phyloP scores from a whole-genome alignment of 495 filamentous ascomycete species.

The Aeminium ludgeri region DNA sequence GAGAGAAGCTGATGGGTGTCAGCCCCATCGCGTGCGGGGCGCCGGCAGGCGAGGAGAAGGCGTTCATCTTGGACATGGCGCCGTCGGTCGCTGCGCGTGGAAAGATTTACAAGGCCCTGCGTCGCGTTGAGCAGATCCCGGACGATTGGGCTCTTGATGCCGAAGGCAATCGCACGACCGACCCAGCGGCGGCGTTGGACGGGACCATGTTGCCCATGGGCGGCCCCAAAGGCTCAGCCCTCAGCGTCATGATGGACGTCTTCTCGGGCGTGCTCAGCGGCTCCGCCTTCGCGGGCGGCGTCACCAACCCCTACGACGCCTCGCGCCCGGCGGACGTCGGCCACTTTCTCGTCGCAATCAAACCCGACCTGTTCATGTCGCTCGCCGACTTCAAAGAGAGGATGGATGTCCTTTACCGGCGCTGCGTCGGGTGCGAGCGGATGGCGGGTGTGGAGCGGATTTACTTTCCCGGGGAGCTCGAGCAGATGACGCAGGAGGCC shows the following conservation, averaged over 20 bases:
- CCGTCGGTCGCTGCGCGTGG: conserved; percentile 55
- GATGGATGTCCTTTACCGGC: conserved; percentile 53
- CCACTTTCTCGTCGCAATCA: conserved; percentile 58
- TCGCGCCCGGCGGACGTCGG: conserved; percentile 52
- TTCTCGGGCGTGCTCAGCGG: conserved; percentile 62
- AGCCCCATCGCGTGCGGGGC: conserved; percentile 65
- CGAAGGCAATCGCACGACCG: conserved; percentile 50
- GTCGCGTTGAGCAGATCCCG: conserved; percentile 59
- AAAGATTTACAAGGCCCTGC: conserved; percentile 57
- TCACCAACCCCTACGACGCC: conserved; percentile 56
- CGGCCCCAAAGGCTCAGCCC: conserved; percentile 54
- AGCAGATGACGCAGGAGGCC: conserved; percentile 42
- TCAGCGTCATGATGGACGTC: conserved; percentile 72
- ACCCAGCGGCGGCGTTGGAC: conserved; percentile 45
- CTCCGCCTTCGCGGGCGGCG: conserved; percentile 53
- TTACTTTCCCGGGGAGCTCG: conserved; percentile 66
- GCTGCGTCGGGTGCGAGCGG: conserved; percentile 46
- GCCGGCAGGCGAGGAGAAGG: conserved; percentile 36
- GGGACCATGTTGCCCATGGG: conserved; percentile 71
- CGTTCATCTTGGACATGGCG: conserved; percentile 69
- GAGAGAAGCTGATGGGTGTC: conserved; percentile 51
- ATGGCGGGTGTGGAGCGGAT: conserved; percentile 56
- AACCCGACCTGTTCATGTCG: conserved; percentile 60
- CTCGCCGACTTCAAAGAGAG: conserved; percentile 49
- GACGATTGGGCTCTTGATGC: conserved; percentile 55